A percentile compares a stretch with the other conserved stretches of the same genome.
Conservation (phyloP, 106 monocot species). For the Phalaenopsis aphrodite region DNA sequence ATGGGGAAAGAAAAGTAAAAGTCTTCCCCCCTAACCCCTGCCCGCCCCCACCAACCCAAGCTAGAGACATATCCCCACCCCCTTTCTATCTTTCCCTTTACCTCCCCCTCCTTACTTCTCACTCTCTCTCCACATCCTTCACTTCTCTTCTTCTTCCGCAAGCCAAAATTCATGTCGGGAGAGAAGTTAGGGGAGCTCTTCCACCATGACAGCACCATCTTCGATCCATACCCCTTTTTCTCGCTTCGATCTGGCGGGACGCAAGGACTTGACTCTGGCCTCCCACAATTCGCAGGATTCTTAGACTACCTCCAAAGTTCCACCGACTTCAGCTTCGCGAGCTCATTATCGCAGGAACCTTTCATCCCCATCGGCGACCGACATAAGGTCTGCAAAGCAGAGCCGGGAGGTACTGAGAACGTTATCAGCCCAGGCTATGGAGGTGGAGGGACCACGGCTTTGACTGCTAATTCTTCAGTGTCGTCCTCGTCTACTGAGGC, state of each 20-base stretch:
- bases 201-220: not conserved
- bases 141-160: not conserved
- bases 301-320: not conserved
- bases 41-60: constrained; percentile 4
- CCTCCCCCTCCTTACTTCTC: not conserved
- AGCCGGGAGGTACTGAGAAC: not conserved
- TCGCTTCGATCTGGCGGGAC: not conserved
- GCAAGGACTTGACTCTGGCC: too few relatives aligned
- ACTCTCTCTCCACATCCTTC: not conserved
- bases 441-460: constrained; percentile 16
- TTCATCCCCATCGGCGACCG: not conserved
- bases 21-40: constrained; percentile 1
- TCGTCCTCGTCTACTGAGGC: constrained; percentile 72
- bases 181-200: constrained; percentile 4
- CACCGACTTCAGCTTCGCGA: not conserved
- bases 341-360: not conserved
- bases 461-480: constrained; percentile 66
- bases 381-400: not conserved
- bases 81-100: not conserved
- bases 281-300: not conserved
- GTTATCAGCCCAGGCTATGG: not conserved
- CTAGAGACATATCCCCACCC: not conserved
- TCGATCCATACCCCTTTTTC: constrained; percentile 4
- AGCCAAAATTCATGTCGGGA: constrained; percentile 1
- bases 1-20: not conserved